Evolutionary conservation across 2,329 filamentous ascomycete genomes (phyloP), one percentile per base, ranked within the genome.

Genomic region (Diplodia intermedia): DNA sequence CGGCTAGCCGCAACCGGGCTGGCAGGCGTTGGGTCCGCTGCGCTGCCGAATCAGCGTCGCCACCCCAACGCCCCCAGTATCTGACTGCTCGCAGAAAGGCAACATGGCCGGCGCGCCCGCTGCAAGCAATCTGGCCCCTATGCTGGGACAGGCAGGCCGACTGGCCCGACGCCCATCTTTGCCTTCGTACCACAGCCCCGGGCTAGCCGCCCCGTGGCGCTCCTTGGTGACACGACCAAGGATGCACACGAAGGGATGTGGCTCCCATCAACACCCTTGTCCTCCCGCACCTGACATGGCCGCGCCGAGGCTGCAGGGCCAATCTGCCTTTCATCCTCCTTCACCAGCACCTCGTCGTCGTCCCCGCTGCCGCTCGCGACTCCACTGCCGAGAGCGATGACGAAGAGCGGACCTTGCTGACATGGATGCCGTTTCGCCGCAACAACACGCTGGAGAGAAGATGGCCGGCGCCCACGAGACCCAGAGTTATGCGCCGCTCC

Each of bases 381-480:
- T 56, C 33, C 43, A 20, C 55, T 60, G 36, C 57, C 23, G 3
- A 20, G 57, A 18, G 56, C 18, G 7, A 61, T 61, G 57, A 33
- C 38, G 57, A 61, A 61, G 36, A 47, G 40, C 57, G 57, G 40
- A 40, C 20, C 40, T 43, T 5, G 18, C 57, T 33, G 57, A 60
- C n/a, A 60, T 60, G 56, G 56, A 60, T 31, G 56, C 29, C 56
- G 56, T 60, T 60, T 40, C 38, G 20, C 26, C 26, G 23, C 56
- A 47, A 60, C 38, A 43, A 23, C 56, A 40, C 57, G 40, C 57
- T 11, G 57, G 40, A 33, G 57, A 50, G 57, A 61, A 61, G 57
- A 61, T 36, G 57, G 23, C 40, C 40, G 23, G 33, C 38, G 56
- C 40, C 23, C 38, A 61, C 38, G 56, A 61, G 56, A 40, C 33